These are phyloP conservation scores for Solanum neorickii DNA, from an alignment of 257 asterid genomes.

Conservation along the genomic window DNA sequence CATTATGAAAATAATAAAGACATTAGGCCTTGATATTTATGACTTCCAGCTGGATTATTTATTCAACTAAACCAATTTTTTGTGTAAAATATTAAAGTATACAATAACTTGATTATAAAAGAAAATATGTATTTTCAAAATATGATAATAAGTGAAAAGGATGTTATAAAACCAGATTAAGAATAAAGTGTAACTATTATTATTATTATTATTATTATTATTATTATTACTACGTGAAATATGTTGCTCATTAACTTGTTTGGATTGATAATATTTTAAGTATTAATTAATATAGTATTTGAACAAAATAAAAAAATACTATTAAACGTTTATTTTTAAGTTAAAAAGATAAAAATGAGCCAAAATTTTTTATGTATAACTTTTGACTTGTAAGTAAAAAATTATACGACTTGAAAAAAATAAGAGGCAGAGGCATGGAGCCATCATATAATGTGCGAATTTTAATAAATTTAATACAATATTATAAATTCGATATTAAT, in stretches of 20 bases:
- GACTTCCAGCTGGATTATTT: neutral
- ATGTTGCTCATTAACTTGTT: neutral
- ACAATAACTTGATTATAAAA: neutral
- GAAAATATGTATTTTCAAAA: neutral
- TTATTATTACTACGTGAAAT: neutral
- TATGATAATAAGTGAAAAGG: neutral
- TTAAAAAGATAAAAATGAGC: neutral
- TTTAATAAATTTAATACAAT: neutral
- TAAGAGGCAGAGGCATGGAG: neutral
- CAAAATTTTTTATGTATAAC: rapidly evolving
- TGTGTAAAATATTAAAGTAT: neutral
- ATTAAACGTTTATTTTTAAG: neutral
- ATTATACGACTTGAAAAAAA: neutral
- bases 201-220: too few species aligned
- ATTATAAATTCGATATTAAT: too few species aligned
- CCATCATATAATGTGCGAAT: neutral
- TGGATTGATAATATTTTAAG: neutral
- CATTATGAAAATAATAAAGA: neutral
- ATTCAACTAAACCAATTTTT: neutral
- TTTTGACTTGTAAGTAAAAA: neutral
- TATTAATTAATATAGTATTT: neutral
- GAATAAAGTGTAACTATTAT: neutral
- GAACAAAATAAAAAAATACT: neutral
- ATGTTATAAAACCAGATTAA: neutral
- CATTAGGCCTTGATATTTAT: neutral